Evolutionary conservation across 2,329 filamentous ascomycete species (phyloP), one percentile per base, ranked within the genome.

Genomic region (Immersiporthe knoxdaviesiana): DNA sequence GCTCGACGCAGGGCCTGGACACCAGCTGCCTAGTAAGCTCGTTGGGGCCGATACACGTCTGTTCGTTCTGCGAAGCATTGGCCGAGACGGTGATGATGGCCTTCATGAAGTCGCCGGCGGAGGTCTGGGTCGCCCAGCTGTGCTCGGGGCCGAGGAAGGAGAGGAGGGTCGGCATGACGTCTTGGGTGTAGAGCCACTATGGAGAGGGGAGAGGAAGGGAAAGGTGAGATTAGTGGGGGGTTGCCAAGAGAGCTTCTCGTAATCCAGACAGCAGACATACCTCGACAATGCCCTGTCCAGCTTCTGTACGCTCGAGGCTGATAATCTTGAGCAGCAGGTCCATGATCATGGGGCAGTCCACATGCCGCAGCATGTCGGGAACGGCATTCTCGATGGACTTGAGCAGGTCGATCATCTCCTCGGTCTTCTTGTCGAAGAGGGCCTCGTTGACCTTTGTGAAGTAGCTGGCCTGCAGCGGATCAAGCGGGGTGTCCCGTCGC

Each of bases 401-500:
- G 79, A 99, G 89, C 71, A 99, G 90, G 24, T 91, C 89, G 73
- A 98, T 85, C 95, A 98, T 99, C 73, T 97, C 95, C 76, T 97
- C 93, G 7, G 97, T 97, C 86, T 98, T 98, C 82, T 96, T 97
- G 79, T 98, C 96, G 68, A 99, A 91, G 27, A 99, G 83, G n/a
- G 93, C 92, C 82, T 99, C 96, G 79, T 98, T 98, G 77, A 99
- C 94, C 78, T 98, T 99, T 67, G 95, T 97, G 78, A 99, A 99
- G 79, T 99, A 99, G 76, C 94, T 94, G 24, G 96, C 95, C 81
- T 98, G 95, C 7, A 97, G 86, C 50, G 95, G 92, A 78, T 98
- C 95, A 67, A 99, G 87, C 2, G 95, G 93, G 14, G 93, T 87
- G n/a, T 92, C 88, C 67, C 90, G 88, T 77, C 91, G 91, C 74